A percentile compares a stretch with the other conserved stretches of the same genome.
phyloP scores from a whole-genome alignment of 768 basidiomycete genomes.

The Mycena filopes region DNA sequence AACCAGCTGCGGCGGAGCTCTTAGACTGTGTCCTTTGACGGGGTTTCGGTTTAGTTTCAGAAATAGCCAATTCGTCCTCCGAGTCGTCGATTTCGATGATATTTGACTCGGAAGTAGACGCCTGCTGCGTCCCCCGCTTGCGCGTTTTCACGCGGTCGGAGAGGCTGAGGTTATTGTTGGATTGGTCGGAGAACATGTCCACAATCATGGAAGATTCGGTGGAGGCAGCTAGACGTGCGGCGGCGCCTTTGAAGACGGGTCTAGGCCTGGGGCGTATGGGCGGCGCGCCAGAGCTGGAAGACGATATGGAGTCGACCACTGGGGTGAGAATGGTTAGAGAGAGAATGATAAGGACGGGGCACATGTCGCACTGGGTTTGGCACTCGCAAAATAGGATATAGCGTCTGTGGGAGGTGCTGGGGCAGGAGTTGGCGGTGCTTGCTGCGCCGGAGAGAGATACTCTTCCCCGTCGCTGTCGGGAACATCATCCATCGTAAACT shows the following conservation, averaged over 20 bases:
- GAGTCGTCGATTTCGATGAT: slow-evolving; percentile 28
- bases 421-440: not conserved
- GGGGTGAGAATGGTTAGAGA: not conserved
- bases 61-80: slow-evolving; percentile 23
- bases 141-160: slow-evolving; percentile 32
- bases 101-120: not conserved
- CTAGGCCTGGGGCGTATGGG: slow-evolving; percentile 23
- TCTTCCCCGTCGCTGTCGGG: slow-evolving; percentile 31
- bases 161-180: slow-evolving; percentile 10
- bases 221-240: not conserved
- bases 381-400: slow-evolving; percentile 25
- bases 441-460: not conserved
- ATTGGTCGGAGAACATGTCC: slow-evolving; percentile 20
- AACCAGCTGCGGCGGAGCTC: not conserved
- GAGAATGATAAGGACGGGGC: not conserved
- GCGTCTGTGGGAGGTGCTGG: slow-evolving; percentile 15
- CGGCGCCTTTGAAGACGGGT: slow-evolving; percentile 21
- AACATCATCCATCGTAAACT: slow-evolving; percentile 25
- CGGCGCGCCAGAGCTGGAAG: slow-evolving; percentile 18
- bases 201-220: slow-evolving; percentile 21
- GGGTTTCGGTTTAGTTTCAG: not conserved
- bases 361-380: slow-evolving; percentile 16
- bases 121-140: not conserved
- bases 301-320: slow-evolving; percentile 29
- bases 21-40: not conserved